Evolutionary conservation across 2,329 filamentous ascomycete species (phyloP), one percentile per base, ranked within the genome.

Genomic region (Claviceps monticola): DNA sequence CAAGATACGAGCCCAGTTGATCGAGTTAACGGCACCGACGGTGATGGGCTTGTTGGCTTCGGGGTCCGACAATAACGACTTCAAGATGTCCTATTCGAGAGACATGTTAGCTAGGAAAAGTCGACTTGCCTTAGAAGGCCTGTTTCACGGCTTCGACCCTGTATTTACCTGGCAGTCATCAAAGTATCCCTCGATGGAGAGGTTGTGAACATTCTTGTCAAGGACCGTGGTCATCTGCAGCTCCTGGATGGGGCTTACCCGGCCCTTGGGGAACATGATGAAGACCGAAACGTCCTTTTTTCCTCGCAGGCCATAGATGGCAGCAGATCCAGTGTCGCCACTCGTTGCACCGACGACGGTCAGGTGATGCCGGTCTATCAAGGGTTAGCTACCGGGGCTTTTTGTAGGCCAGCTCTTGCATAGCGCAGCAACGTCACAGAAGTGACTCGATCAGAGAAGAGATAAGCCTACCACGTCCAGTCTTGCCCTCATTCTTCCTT

Each of bases 271-370:
- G 67, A 91, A 85, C 61, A 97, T 78, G 64, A 98, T 97, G 72
- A 95, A 93, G 50, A 97, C 87, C 0, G 88, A 94, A 16, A 96
- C 87, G 74, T 98, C 93, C 71, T 95, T 90, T 80, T 97, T 97
- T 51, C 90, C 89, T 49, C 90, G 75, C 51, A 98, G 76, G 52
- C 93, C 93, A 64, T 97, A 96, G 60, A 98, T 97, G 58, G 93
- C 93, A 11, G 91, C 91, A 29, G 88, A 95, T 23, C 91, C 91
- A 29, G 91, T 97, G 56, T 89, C 88, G 56, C 88, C 88, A 61
- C 83, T 88, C 16, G 88, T 95, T 34, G 88, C 88, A 19, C 88
- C 89, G 52, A 95, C 82, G 3, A 95, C 87, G 0, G 88, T 90
- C 58, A 95, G 72, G 62, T 93, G 87, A 64, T 93, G 84, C 59